Evolutionary conservation across 331 rosid genomes (phyloP).

Genomic region (Prunus yedoensis): DNA sequence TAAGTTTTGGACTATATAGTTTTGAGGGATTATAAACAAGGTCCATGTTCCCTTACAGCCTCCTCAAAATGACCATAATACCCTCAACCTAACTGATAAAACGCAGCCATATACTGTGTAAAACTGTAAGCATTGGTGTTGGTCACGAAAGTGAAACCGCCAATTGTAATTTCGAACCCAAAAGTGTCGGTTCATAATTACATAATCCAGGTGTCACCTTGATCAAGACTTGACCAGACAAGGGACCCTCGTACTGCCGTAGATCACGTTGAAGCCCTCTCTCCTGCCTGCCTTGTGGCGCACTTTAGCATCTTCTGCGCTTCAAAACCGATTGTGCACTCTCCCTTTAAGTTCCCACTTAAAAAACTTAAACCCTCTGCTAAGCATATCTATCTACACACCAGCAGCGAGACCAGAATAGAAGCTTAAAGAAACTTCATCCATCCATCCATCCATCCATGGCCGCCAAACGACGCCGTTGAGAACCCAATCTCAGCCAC

Average conservation of each 20-base stretch:
- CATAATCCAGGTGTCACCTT: background rate
- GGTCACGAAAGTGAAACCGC: background rate
- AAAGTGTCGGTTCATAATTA: slow-evolving; percentile 4
- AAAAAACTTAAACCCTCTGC: background rate
- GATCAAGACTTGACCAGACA: background rate
- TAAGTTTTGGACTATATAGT: no score
- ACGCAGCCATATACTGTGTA: background rate
- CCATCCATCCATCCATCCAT: background rate
- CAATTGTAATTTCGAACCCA: background rate
- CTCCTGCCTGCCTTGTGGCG: background rate
- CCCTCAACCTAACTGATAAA: no score
- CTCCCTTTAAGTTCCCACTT: background rate
- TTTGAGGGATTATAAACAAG: no score
- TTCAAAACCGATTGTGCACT: background rate
- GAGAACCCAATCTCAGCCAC: background rate
- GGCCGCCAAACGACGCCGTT: background rate
- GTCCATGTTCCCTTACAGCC: no score
- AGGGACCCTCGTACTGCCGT: slow-evolving; percentile 3
- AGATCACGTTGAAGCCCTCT: slow-evolving; percentile 3
- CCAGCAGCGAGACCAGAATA: background rate
- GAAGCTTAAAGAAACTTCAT: background rate
- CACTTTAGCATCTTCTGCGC: background rate
- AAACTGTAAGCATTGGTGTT: background rate
- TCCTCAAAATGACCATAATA: background rate
- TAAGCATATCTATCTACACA: background rate